Base-by-base conservation (phyloP, 208 protist genomes). In the Spongospora subterranea region DNA sequence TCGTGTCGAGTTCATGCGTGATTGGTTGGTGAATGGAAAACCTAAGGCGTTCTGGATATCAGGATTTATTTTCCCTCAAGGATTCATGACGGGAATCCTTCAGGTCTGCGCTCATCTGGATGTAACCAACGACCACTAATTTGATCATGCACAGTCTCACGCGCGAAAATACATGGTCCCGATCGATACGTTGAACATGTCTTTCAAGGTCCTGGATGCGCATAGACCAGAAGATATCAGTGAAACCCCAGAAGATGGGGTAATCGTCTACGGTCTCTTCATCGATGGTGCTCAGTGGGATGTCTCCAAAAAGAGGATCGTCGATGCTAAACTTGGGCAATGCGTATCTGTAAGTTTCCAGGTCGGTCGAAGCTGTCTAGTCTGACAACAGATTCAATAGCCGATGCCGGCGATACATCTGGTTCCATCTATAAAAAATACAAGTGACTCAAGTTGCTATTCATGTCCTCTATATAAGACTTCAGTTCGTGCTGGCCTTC, bases 21-120 rank as follows among this genome's bases (percentile, higher is more conserved):
- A 91, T 17, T 99, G 98, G 98, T 89, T 98, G 77, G 93, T 94
- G 45, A 94, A 96, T 46, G 98, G 98, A 0, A 94, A 96, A 91
- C 98, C 98, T 50, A 93, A 82, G 29, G 94, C 94, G 39, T 99
- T 97, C 94, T 98, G 97, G 97, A 95, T 99, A 45, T 95, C 96
- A 46, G 97, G 97, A 50, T 98, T 99, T 94, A 99, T 98, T 95
- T 99, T 98, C 95, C 98, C 98, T 54, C 98, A 99, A 94, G 97
- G 97, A 46, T 99, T 99, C 94, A 97, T 99, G 94, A 99, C 98
- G 1, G 98, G 97, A 90, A 95, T 96, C 39, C 96, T 98, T 77
- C 98, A 99, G 91, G 71, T 82, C 6, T 20, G 71, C 40, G 35
- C 35, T 43, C 71, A 17, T 39, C 6, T 39, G 35, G 71, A 82